These are phyloP conservation scores for Vishniacozyma victoriae DNA, from an alignment of 768 basidiomycete species.

Conservation along the genomic window DNA sequence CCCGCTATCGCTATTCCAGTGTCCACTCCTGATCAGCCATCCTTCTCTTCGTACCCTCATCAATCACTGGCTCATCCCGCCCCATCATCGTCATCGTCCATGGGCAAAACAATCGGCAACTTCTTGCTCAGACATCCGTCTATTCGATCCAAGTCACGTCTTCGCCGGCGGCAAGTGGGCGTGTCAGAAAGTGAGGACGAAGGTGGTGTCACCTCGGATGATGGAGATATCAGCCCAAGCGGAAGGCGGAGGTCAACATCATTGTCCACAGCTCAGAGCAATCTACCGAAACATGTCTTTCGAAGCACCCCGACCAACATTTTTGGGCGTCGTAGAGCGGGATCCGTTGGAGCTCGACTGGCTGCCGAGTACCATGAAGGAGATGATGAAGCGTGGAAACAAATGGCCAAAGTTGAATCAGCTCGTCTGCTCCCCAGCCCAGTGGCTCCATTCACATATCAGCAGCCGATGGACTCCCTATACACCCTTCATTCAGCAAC, in stretches of 20 bases:
- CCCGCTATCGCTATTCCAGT: conserved; percentile 26
- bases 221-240: neutral
- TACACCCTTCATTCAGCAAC: conserved; percentile 34
- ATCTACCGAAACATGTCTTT: neutral
- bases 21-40: conserved; percentile 28
- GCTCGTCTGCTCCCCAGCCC: conserved; percentile 13
- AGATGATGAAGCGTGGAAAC: conserved; percentile 12
- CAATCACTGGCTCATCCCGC: neutral
- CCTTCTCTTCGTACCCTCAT: conserved; percentile 37
- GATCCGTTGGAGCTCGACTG: neutral
- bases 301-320: conserved; percentile 1
- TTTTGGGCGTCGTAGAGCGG: conserved; percentile 1
- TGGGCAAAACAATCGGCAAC: conserved; percentile 22
- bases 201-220: neutral
- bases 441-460: conserved; percentile 25
- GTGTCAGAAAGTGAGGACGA: too few species aligned
- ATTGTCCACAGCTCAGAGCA: neutral
- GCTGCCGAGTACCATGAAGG: conserved; percentile 10
- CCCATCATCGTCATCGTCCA: too few species aligned
- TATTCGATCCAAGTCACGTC: conserved; percentile 1
- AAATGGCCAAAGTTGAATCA: conserved; percentile 23
- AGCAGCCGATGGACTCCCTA: conserved; percentile 16
- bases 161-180: neutral
- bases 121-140: conserved; percentile 10
- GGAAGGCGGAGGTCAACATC: neutral